phyloP scores from a whole-genome alignment of 257 asterid species.

The Paraleonurus japonicus region DNA sequence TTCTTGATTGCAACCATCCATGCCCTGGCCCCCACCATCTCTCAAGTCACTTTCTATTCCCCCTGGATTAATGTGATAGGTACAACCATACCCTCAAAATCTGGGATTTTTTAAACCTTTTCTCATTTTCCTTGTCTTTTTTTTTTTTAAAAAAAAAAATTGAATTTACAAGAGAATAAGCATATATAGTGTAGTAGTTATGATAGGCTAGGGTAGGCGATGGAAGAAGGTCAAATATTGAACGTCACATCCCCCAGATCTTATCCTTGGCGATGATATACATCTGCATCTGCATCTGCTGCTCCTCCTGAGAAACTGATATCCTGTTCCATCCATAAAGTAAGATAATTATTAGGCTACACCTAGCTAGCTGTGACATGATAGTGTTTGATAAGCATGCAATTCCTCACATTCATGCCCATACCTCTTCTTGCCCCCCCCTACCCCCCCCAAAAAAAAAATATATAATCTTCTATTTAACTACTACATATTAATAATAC shows the following conservation, averaged over 20 bases:
- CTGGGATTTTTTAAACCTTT: slow-evolving; percentile 40
- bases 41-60: slow-evolving; percentile 33
- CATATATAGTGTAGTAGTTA: slow-evolving; percentile 7
- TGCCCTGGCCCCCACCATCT: slow-evolving; percentile 16
- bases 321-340: slow-evolving; percentile 61
- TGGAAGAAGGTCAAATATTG: slow-evolving; percentile 38
- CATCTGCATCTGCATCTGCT: no score
- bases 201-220: not conserved
- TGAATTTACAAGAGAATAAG: slow-evolving; percentile 1
- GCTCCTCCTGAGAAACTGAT: slow-evolving; percentile 53
- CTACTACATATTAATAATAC: no score
- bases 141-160: no score
- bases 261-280: slow-evolving; percentile 75
- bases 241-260: slow-evolving; percentile 64
- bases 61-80: slow-evolving; percentile 25
- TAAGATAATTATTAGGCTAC: slow-evolving; percentile 21
- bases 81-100: slow-evolving; percentile 45
- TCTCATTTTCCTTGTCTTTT: not conserved
- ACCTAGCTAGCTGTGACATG: slow-evolving; percentile 20
- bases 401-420: slow-evolving; percentile 25
- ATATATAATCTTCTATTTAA: no score
- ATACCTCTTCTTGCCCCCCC: slow-evolving; percentile 34
- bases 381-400: slow-evolving; percentile 31
- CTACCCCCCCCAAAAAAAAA: no score
- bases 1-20: slow-evolving; percentile 47